Conservation (phyloP, 1,284 basidiomycete species). For the Gomphus bonarii region DNA sequence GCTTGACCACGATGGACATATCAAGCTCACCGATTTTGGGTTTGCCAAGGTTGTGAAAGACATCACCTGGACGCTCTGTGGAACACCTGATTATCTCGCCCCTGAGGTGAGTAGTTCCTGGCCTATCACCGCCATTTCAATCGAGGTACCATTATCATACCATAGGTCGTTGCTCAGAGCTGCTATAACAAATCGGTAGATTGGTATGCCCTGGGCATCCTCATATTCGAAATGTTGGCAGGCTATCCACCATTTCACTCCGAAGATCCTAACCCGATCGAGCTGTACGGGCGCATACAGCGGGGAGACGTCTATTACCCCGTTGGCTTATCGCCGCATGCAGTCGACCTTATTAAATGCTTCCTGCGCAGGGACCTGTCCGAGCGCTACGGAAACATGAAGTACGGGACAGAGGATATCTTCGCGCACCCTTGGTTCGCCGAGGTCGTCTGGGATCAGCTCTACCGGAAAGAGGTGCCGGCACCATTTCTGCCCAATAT, state of each 20-base stretch:
- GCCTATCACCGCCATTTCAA: neutral
- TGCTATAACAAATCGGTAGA: slow-evolving; percentile 98
- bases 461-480: slow-evolving; percentile 81
- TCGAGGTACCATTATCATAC: slow-evolving; percentile 1
- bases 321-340: slow-evolving; percentile 69
- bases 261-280: slow-evolving; percentile 53
- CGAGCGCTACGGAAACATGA: slow-evolving; percentile 88
- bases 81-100: slow-evolving; percentile 94
- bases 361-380: slow-evolving; percentile 87
- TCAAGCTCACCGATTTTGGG: slow-evolving; percentile 98
- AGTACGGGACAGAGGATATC: slow-evolving; percentile 88
- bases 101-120: slow-evolving; percentile 52
- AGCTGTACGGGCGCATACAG: slow-evolving; percentile 51
- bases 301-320: slow-evolving; percentile 84
- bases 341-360: slow-evolving; percentile 84
- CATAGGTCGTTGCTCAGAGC: slow-evolving; percentile 70
- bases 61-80: slow-evolving; percentile 96
- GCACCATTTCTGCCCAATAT: slow-evolving; percentile 94
- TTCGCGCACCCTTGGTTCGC: slow-evolving; percentile 95
- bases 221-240: slow-evolving; percentile 96
- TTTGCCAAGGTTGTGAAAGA: slow-evolving; percentile 90
- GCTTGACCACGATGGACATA: slow-evolving; percentile 88
- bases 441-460: slow-evolving; percentile 90
- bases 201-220: slow-evolving; percentile 96
- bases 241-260: slow-evolving; percentile 63